Evolutionary conservation across 1,139 yeast genomes (phyloP).

Genomic region (Geotrichum aggregatum): DNA sequence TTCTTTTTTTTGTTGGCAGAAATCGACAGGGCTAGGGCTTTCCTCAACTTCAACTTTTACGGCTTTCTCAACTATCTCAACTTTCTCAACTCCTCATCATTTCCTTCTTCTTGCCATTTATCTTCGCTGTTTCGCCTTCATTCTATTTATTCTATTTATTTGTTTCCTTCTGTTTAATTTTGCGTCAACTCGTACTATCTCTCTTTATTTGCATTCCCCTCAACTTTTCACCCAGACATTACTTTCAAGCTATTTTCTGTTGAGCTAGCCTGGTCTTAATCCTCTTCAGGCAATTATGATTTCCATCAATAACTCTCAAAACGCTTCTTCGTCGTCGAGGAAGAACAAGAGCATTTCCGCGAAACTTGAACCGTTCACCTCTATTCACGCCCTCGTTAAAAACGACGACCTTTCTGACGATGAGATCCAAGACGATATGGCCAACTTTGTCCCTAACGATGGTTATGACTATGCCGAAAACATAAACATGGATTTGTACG

Average conservation of each 20-base stretch:
- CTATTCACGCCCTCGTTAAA: conserved; percentile 14
- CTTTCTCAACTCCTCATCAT: neutral
- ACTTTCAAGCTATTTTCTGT: conserved; percentile 5
- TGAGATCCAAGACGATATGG: no score
- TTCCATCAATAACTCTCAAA: neutral
- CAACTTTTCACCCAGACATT: neutral
- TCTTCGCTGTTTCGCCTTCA: neutral
- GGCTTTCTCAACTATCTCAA: no score
- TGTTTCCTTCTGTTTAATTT: neutral
- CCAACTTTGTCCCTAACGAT: no score
- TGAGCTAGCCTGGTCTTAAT: conserved; percentile 3
- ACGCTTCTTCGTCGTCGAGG: neutral
- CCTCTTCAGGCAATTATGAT: neutral
- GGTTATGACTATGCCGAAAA: conserved; percentile 3
- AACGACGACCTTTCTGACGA: conserved; percentile 10
- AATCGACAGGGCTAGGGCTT: neutral
- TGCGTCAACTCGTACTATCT: neutral
- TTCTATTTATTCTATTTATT: neutral
- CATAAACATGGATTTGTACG: conserved; percentile 1
- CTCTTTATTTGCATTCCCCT: neutral
- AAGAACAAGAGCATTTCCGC: neutral
- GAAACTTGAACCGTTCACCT: conserved; percentile 9
- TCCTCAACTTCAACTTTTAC: no score
- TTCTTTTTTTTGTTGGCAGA: conserved; percentile 1
- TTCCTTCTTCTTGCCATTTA: neutral